phyloP scores from a whole-genome alignment of 306 rosid species.

The Spatholobus suberectus region DNA sequence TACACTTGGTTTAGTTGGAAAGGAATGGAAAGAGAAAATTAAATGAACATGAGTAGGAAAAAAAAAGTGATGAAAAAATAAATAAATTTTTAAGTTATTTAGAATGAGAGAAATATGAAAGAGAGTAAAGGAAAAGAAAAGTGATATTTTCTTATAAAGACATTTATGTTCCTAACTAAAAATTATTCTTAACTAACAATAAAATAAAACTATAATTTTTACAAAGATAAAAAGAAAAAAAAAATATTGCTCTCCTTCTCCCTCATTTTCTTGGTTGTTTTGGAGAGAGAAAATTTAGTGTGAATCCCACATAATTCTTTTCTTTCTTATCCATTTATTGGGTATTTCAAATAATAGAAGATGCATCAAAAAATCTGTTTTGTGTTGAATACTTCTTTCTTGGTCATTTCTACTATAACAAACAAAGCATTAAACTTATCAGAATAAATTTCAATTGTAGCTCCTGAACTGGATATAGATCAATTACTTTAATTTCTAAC shows the following conservation, averaged over 20 bases:
- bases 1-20: too few relatives aligned
- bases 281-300: background rate
- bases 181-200: background rate
- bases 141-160: background rate
- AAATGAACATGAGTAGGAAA: too few relatives aligned
- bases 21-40: too few relatives aligned
- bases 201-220: background rate
- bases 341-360: too few relatives aligned
- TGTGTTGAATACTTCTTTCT: too few relatives aligned
- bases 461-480: background rate
- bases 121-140: background rate
- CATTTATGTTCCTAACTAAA: background rate
- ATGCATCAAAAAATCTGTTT: too few relatives aligned
- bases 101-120: background rate
- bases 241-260: background rate
- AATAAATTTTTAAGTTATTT: background rate
- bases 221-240: background rate
- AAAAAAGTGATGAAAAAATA: too few relatives aligned
- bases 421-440: background rate
- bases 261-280: background rate
- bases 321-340: too few relatives aligned
- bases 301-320: background rate
- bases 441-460: background rate
- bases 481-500: background rate
- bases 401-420: background rate